Base-by-base conservation (phyloP, 345 rosid genomes). In the Citrus reticulata region DNA sequence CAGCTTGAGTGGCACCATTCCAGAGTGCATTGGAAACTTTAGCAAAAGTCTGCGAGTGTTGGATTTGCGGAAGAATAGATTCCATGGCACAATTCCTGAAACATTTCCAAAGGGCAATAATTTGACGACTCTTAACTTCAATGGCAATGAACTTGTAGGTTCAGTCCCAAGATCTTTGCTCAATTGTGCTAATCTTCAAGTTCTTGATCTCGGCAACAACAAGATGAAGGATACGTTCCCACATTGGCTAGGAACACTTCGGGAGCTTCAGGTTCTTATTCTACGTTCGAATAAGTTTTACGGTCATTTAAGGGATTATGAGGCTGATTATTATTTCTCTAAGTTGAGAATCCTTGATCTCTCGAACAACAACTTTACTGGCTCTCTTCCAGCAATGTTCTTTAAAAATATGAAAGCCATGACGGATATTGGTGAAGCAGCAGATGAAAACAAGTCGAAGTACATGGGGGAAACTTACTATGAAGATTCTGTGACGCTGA, bases 1-100 rank as follows among this genome's bases (percentile, higher is more conserved):
- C 67, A 78, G 74, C 30, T 83, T 87, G 11, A 65, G 10, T 8
- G 85, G 86, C 2, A 79, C 3, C 30, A 83, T 76, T 40, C 84
- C 74, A 51, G 6, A 63, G 9, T 81, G 70, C 73, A 65, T 76
- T 49, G 68, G 73, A 32, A 68, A 78, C 68, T 81, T 80, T 20
- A 79, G 79, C 62, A 32, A 14, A 0, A 68, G 13, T 3, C 76
- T 79, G 14, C 0, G 0, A 0, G 10, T 4, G 0, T 19, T 81
- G 24, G 61, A 83, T 61, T 68, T 85, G 9, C 57, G 77, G 7
- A 67, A 39, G 72, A 22, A 84, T 22, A 74, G 54, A 24, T 79
- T 82, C 25, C 58, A 76, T 73, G 83, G 85, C 14, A 64, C 20
- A n/a, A 25, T 81, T 20, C 78, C 77, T 19, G 14, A 35, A 27